Conservation (phyloP, 768 basidiomycete genomes). For the Leccinum incarnatum region DNA sequence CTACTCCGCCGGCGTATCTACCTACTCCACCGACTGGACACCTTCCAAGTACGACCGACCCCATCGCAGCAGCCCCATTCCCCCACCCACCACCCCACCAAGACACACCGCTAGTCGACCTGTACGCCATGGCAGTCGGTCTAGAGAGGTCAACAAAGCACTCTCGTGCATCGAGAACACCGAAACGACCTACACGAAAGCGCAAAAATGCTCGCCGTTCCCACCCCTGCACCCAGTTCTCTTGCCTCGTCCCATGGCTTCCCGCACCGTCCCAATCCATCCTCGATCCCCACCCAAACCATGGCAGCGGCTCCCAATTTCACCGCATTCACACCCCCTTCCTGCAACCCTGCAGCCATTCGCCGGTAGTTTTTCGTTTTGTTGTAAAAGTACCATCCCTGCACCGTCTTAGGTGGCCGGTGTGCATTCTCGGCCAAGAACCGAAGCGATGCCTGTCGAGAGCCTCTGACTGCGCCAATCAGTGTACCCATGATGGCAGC, state of each 20-base stretch:
- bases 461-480: conserved; percentile 73
- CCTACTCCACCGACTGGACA: conserved; percentile 13
- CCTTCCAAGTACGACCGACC: conserved; percentile 30
- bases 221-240: conserved; percentile 62
- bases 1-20: conserved; percentile 8
- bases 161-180: neutral
- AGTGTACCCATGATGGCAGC: conserved; percentile 61
- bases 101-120: conserved; percentile 47
- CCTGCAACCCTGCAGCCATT: conserved; percentile 67
- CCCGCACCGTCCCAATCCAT: conserved; percentile 38
- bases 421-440: conserved; percentile 95
- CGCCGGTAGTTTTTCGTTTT: conserved; percentile 94
- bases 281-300: conserved; percentile 50
- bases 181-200: conserved; percentile 44
- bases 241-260: conserved; percentile 40
- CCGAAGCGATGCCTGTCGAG: conserved; percentile 65
- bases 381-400: conserved; percentile 95
- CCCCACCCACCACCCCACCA: conserved; percentile 56
- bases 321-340: conserved; percentile 55
- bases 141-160: conserved; percentile 33
- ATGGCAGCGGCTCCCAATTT: conserved; percentile 47
- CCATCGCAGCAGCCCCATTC: conserved; percentile 48
- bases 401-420: conserved; percentile 76
- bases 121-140: conserved; percentile 54
- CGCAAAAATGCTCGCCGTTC: conserved; percentile 58